These are phyloP conservation scores for Eucalyptus cloeziana DNA, from an alignment of 345 rosid species.

Conservation along the genomic window DNA sequence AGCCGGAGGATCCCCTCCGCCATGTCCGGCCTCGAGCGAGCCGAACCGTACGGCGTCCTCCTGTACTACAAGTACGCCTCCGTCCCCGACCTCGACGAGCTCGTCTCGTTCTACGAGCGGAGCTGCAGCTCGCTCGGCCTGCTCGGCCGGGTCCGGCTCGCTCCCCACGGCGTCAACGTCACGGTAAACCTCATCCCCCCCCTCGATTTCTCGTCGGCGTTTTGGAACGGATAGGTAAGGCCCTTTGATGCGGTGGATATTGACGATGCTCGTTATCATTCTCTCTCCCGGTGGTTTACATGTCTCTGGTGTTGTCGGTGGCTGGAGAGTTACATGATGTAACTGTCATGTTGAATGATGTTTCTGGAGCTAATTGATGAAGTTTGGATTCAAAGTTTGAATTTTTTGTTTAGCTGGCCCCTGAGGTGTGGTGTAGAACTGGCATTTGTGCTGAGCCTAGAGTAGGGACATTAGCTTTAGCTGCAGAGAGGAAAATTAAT, in stretches of 20 bases:
- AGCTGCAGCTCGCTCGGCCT: constrained; percentile 61
- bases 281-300: neutral
- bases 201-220: neutral
- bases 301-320: neutral
- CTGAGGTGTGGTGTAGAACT: neutral
- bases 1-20: neutral
- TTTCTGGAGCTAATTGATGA: neutral
- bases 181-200: constrained; percentile 33
- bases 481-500: neutral
- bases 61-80: constrained; percentile 67
- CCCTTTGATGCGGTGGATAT: neutral
- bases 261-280: neutral
- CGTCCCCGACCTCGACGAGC: constrained; percentile 48
- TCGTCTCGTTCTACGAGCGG: constrained; percentile 63
- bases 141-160: constrained; percentile 84
- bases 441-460: neutral
- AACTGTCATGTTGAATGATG: neutral
- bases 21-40: neutral
- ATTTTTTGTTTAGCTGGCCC: neutral
- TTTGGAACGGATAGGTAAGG: neutral
- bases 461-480: neutral
- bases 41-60: constrained; percentile 49
- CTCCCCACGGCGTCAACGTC: constrained; percentile 78
- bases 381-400: neutral
- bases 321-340: neutral